A percentile compares a stretch with the other conserved stretches of the same genome.
phyloP scores from a whole-genome alignment of 1,139 yeast species.

The Candida tunisiensis region DNA sequence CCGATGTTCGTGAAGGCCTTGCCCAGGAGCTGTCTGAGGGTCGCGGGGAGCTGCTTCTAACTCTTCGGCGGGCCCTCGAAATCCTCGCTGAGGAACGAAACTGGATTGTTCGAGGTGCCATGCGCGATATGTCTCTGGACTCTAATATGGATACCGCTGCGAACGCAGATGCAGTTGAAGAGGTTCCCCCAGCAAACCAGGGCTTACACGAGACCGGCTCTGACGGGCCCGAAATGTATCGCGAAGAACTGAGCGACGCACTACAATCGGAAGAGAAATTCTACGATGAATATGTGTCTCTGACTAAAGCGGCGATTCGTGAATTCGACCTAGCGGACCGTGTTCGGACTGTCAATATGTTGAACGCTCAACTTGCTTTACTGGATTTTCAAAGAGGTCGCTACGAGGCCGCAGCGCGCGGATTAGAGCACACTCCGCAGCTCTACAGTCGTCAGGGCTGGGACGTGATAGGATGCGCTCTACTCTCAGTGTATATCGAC shows the following conservation, averaged over 20 bases:
- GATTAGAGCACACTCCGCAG: constrained; percentile 51
- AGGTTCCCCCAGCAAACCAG: constrained; percentile 4
- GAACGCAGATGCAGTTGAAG: constrained; percentile 6
- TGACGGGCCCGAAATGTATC: background rate
- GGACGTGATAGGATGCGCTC: constrained; percentile 49
- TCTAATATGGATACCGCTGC: constrained; percentile 6
- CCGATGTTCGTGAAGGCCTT: constrained; percentile 14
- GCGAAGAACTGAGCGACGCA: constrained; percentile 10
- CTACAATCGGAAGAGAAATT: constrained; percentile 16
- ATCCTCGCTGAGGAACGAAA: constrained; percentile 16
- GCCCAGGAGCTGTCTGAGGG: constrained; percentile 19
- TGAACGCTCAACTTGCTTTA: constrained; percentile 71
- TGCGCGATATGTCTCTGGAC: constrained; percentile 21
- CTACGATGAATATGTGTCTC: constrained; percentile 17
- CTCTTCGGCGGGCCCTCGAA: constrained; percentile 20
- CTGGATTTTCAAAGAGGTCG: constrained; percentile 42
- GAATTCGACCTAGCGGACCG: constrained; percentile 33
- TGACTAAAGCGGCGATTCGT: constrained; percentile 29
- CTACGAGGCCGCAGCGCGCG: constrained; percentile 42
- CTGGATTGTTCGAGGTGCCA: constrained; percentile 26
- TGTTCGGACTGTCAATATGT: constrained; percentile 49
- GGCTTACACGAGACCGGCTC: background rate
- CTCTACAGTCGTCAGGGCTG: constrained; percentile 57
- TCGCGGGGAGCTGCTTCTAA: constrained; percentile 21
- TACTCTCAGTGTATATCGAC: constrained; percentile 49